Percentiles rank a stretch among this genome's conserved stretches.
Evolutionary conservation across 2,329 filamentous ascomycete genomes (phyloP).

Genomic region (Parafenestella ontariensis): DNA sequence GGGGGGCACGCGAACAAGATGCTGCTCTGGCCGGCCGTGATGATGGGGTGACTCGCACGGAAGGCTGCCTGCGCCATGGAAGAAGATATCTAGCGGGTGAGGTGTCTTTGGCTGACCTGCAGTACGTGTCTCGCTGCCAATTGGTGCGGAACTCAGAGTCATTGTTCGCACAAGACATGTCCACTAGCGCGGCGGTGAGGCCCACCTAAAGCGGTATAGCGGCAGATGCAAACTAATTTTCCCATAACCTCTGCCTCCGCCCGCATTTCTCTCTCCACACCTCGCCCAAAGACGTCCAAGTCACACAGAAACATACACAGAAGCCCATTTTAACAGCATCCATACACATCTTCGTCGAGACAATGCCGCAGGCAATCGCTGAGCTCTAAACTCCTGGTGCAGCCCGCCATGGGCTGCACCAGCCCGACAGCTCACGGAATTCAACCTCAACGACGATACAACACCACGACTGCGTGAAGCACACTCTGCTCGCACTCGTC

Average conservation of each 20-base stretch:
- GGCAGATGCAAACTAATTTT: conserved; percentile 34
- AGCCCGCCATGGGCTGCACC: conserved; percentile 38
- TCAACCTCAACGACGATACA: conserved; percentile 60
- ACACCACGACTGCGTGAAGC: conserved; percentile 46
- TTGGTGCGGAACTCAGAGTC: conserved; percentile 28
- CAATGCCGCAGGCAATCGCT: conserved; percentile 57
- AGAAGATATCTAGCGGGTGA: not conserved
- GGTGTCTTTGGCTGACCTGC: conserved; percentile 11
- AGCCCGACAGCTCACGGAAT: conserved; percentile 84
- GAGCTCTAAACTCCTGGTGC: conserved; percentile 72
- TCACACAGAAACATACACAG: conserved; percentile 41
- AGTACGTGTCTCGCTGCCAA: conserved; percentile 12
- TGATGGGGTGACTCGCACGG: conserved; percentile 1
- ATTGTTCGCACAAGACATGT: conserved; percentile 12
- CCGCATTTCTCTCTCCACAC: conserved; percentile 41
- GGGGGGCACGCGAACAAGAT: conserved; percentile 33
- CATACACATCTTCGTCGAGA: conserved; percentile 52
- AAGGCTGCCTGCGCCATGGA: conserved; percentile 5
- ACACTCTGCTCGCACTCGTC: conserved; percentile 39
- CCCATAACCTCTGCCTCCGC: conserved; percentile 33
- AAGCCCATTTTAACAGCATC: conserved; percentile 30
- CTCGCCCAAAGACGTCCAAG: conserved; percentile 50
- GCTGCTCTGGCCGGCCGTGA: not conserved
- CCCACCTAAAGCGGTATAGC: conserved; percentile 26
- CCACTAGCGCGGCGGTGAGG: conserved; percentile 21